Conservation (phyloP, 371 early-diverging fungal genomes). For the Phascolomyces articulosus region DNA sequence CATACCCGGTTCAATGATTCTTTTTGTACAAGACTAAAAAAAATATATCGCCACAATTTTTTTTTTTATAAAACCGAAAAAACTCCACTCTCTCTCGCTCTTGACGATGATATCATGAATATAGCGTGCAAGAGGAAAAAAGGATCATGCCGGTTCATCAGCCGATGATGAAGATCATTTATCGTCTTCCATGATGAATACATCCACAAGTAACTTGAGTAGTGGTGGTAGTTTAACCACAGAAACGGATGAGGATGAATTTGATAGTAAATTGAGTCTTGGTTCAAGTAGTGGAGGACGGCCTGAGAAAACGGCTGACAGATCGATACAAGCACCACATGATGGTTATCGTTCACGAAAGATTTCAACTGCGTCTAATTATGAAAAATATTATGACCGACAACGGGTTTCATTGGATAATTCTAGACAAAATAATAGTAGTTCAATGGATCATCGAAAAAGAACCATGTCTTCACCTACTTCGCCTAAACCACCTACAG, state of each 20-base stretch:
- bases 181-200: neutral
- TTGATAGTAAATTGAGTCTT: slow-evolving; percentile 4
- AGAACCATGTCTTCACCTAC: neutral
- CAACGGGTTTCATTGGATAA: neutral
- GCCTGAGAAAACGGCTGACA: slow-evolving; percentile 13
- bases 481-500: neutral
- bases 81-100: too few relatives aligned
- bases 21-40: neutral
- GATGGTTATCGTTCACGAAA: slow-evolving; percentile 1
- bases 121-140: slow-evolving; percentile 3
- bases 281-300: neutral
- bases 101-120: too few relatives aligned
- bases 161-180: neutral
- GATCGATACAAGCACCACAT: neutral
- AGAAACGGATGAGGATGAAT: neutral
- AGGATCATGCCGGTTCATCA: neutral
- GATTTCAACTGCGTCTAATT: neutral
- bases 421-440: neutral
- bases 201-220: neutral
- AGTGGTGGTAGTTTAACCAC: neutral
- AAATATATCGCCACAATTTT: slow-evolving; percentile 5
- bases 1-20: neutral
- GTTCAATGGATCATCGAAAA: neutral
- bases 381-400: neutral
- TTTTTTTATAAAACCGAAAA: too few relatives aligned